Conservation (phyloP, 2,329 filamentous ascomycete species). For the Leptosphaerulina australis region DNA sequence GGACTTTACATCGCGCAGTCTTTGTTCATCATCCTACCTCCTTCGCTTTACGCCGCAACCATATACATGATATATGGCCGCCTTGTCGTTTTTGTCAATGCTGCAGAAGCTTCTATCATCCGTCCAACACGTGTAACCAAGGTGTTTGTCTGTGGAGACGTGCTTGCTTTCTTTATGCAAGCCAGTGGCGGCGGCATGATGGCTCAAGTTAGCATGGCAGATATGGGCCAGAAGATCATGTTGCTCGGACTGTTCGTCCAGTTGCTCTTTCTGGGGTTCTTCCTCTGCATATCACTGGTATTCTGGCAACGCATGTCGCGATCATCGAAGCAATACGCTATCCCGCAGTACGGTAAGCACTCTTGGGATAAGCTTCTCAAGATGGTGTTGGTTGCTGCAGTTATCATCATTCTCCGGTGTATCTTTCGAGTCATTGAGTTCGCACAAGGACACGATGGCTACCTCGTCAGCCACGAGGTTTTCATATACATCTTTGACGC, state of each 20-base stretch:
- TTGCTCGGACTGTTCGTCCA: conserved; percentile 34
- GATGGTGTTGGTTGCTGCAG: conserved; percentile 52
- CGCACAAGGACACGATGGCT: conserved; percentile 52
- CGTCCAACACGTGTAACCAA: conserved; percentile 55
- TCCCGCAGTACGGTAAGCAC: conserved; percentile 43
- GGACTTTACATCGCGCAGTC: conserved; percentile 47
- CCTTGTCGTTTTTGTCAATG: conserved; percentile 49
- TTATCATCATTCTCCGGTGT: conserved; percentile 56
- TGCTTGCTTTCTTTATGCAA: conserved; percentile 60
- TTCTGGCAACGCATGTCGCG: conserved; percentile 32
- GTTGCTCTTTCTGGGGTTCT: conserved; percentile 33
- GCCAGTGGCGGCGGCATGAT: conserved; percentile 40
- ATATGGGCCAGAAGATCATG: conserved; percentile 31
- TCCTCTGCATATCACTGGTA: conserved; percentile 28
- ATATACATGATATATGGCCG: conserved; percentile 54
- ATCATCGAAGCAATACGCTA: conserved; percentile 14
- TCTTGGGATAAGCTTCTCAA: conserved; percentile 47
- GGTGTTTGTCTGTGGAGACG: conserved; percentile 61
- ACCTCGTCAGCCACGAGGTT: conserved; percentile 52
- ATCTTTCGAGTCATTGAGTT: conserved; percentile 59
- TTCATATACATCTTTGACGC: conserved; percentile 57
- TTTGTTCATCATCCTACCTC: conserved; percentile 50
- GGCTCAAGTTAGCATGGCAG: conserved; percentile 21
- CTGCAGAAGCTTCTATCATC: conserved; percentile 51
- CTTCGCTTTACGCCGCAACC: conserved; percentile 53